Base-by-base conservation (phyloP, 1,284 basidiomycete genomes). In the Calocybe gambosa region DNA sequence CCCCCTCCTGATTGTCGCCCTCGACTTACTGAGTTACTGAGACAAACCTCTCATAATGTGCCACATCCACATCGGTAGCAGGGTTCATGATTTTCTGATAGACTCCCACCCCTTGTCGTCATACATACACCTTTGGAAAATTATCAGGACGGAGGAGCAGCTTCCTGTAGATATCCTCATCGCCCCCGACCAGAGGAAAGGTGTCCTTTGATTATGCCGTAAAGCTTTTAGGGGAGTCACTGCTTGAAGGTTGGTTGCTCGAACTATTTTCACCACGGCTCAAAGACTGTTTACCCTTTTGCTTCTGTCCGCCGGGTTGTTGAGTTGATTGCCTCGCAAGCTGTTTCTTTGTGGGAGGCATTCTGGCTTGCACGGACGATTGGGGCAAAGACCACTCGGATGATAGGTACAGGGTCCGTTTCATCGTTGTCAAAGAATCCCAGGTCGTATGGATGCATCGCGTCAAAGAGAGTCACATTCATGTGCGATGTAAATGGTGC, bases 221-320 rank as follows among this genome's bases (percentile, higher is more conserved):
- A 19, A n/a, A 18, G 5, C n/a, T 37, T 77, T 80, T 37, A 2
- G 5, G 16, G 16, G 16, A 18, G 9, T n/a, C 33, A 34, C 13
- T 18, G 16, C n/a, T 4, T 23, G 21, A 4, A 3, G 21, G 3
- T 23, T 23, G 21, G 21, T n/a, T n/a, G n/a, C n/a, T n/a, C n/a
- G n/a, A n/a, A n/a, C n/a, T n/a, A n/a, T n/a, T n/a, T n/a, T n/a
- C n/a, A n/a, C n/a, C n/a, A n/a, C n/a, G n/a, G n/a, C n/a, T n/a
- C n/a, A n/a, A n/a, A 23, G 21, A 7, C 21, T 23, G 21, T 23
- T 23, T n/a, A n/a, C 21, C 21, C 4, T 23, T 23, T 23, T 23
- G 21, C n/a, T 23, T 7, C 21, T 23, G 21, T n/a, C n/a, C n/a
- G n/a, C n/a, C n/a, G n/a, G n/a, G n/a, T n/a, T 9, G 25, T 26